These are phyloP conservation scores for Aurinia saxatilis DNA, from an alignment of 345 rosid genomes.

Conservation along the genomic window DNA sequence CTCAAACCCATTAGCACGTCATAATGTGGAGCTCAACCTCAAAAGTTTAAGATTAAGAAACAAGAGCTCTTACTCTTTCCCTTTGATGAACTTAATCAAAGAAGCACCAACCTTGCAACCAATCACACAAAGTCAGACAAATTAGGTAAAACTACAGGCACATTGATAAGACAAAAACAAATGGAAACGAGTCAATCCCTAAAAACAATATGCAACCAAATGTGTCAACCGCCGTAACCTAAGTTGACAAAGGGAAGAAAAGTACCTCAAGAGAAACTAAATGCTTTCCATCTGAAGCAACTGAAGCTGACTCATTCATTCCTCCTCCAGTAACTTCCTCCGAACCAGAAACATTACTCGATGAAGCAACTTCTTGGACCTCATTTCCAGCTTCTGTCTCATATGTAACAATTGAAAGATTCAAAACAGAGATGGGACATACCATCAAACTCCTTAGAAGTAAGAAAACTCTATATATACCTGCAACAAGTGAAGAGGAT, in stretches of 20 bases:
- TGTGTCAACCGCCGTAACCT: too few species aligned
- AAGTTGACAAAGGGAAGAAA: neutral
- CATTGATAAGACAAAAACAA: too few species aligned
- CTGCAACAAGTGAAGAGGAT: conserved; percentile 36
- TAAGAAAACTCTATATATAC: conserved; percentile 24
- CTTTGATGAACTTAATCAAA: conserved; percentile 59
- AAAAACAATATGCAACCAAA: too few species aligned
- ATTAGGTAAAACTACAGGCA: neutral
- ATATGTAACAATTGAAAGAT: neutral
- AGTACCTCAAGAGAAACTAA: conserved; percentile 56
- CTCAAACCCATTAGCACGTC: conserved; percentile 17
- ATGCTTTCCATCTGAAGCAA: conserved; percentile 36
- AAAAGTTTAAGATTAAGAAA: conserved; percentile 8
- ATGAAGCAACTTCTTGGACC: conserved; percentile 27
- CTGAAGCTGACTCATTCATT: conserved; percentile 10
- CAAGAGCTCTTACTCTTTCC: conserved; percentile 56
- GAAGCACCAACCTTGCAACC: conserved; percentile 74
- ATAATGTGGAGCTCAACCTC: neutral
- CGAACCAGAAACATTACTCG: conserved; percentile 29
- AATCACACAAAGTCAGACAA: neutral
- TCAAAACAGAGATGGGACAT: neutral
- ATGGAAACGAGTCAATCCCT: too few species aligned
- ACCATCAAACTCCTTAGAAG: neutral
- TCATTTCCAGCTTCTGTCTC: conserved; percentile 37
- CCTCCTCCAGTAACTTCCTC: conserved; percentile 20